Conservation (phyloP, 768 basidiomycete genomes). For the Mycena indigotica region DNA sequence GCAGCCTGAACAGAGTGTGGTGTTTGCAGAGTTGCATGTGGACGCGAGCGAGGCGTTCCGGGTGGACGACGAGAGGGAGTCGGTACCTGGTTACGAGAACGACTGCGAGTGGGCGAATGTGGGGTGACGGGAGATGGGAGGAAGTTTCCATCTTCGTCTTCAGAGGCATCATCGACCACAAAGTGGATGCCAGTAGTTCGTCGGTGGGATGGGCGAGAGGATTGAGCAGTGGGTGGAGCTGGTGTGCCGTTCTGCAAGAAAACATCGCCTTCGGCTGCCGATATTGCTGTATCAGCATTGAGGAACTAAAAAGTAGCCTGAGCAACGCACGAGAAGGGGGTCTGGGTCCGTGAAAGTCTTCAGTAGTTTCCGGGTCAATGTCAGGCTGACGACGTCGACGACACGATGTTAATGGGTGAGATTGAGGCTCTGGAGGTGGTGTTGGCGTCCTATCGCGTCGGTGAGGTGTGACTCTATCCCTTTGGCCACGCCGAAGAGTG, state of each 20-base stretch:
- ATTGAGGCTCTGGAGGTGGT: background rate
- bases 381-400: background rate
- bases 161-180: background rate
- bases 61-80: background rate
- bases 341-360: background rate
- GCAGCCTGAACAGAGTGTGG: background rate
- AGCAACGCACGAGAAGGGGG: background rate
- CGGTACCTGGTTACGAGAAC: background rate
- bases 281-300: background rate
- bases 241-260: background rate
- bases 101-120: background rate
- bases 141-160: background rate
- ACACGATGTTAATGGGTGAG: background rate
- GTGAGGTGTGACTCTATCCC: background rate
- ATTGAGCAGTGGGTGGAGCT: background rate
- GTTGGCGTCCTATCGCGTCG: background rate
- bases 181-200: background rate
- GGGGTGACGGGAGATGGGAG: background rate
- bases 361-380: background rate
- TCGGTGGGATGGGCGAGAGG: background rate
- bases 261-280: background rate
- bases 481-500: background rate
- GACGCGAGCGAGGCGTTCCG: background rate
- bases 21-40: background rate
- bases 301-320: background rate